Evolutionary conservation across 2,329 filamentous ascomycete species (phyloP).

Genomic region (Fusarium sp.): DNA sequence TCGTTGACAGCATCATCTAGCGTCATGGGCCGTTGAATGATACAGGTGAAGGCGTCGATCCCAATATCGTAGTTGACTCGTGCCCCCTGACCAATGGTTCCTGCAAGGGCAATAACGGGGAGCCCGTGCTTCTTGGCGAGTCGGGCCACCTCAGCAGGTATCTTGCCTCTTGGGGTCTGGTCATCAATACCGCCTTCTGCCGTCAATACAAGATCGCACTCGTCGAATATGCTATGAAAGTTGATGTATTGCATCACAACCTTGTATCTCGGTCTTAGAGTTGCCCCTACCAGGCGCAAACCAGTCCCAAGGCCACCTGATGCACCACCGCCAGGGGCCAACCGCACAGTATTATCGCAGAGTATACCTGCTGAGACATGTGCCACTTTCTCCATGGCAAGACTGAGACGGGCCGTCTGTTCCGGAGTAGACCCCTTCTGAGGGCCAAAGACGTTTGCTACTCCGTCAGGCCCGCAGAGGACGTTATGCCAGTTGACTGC

Average conservation of each 20-base stretch:
- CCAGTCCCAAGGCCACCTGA: constrained; percentile 64
- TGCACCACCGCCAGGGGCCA: constrained; percentile 59
- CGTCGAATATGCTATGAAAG: constrained; percentile 57
- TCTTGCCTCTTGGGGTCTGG: constrained; percentile 63
- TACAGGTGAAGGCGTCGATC: constrained; percentile 51
- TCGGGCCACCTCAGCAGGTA: constrained; percentile 62
- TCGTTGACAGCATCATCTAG: constrained; percentile 48
- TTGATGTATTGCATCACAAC: constrained; percentile 63
- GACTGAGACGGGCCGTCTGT: constrained; percentile 56
- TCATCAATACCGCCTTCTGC: constrained; percentile 64
- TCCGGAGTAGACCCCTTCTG: constrained; percentile 61
- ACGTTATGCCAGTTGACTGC: constrained; percentile 64
- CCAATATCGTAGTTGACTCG: constrained; percentile 51
- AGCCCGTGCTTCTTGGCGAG: constrained; percentile 58
- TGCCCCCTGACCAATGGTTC: constrained; percentile 51
- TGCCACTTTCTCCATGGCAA: constrained; percentile 57
- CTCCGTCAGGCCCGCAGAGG: constrained; percentile 60
- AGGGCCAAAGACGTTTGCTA: constrained; percentile 61
- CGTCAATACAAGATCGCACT: constrained; percentile 63
- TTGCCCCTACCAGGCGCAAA: constrained; percentile 60
- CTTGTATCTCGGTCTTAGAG: constrained; percentile 59
- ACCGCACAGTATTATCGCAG: constrained; percentile 50
- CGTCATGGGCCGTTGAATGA: constrained; percentile 48
- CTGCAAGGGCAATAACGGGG: constrained; percentile 56
- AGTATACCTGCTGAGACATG: constrained; percentile 49